Evolutionary conservation across 495 filamentous ascomycete genomes (phyloP).

Genomic region (Opeltia flavorubescens): DNA sequence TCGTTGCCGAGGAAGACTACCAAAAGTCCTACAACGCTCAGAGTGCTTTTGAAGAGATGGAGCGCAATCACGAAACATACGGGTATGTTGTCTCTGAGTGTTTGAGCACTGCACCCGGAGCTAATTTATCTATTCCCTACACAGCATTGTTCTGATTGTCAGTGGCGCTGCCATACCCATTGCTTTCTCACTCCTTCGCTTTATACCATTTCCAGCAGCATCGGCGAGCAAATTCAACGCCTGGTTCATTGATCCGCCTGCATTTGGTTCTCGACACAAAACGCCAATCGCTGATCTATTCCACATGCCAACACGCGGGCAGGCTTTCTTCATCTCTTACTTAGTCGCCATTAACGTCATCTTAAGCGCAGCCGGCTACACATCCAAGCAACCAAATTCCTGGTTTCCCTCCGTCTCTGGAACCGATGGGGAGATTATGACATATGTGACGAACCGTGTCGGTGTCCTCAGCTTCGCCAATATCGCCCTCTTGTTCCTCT

Average conservation of each 20-base stretch:
- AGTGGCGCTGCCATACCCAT: conserved; percentile 21
- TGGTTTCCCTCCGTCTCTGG: conserved; percentile 14
- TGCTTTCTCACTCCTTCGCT: conserved; percentile 16
- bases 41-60: conserved; percentile 4
- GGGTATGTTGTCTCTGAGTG: conserved; percentile 11
- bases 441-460: conserved; percentile 27
- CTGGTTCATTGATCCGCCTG: conserved; percentile 20
- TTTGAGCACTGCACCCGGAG: not conserved
- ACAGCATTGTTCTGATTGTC: conserved; percentile 19
- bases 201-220: conserved; percentile 15
- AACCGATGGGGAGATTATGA: conserved; percentile 18
- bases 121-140: not conserved
- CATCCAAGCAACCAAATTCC: conserved; percentile 12
- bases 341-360: conserved; percentile 28
- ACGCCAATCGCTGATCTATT: not conserved
- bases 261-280: conserved; percentile 20
- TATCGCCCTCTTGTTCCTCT: conserved; percentile 36
- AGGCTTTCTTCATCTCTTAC: conserved; percentile 24
- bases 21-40: conserved; percentile 9
- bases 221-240: conserved; percentile 14
- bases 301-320: conserved; percentile 25
- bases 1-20: conserved; percentile 15
- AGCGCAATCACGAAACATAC: conserved; percentile 13
- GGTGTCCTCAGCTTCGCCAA: conserved; percentile 35
- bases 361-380: conserved; percentile 21